These are phyloP conservation scores for Petunia hybrid DNA, from an alignment of 305 asterid species.

Conservation along the genomic window DNA sequence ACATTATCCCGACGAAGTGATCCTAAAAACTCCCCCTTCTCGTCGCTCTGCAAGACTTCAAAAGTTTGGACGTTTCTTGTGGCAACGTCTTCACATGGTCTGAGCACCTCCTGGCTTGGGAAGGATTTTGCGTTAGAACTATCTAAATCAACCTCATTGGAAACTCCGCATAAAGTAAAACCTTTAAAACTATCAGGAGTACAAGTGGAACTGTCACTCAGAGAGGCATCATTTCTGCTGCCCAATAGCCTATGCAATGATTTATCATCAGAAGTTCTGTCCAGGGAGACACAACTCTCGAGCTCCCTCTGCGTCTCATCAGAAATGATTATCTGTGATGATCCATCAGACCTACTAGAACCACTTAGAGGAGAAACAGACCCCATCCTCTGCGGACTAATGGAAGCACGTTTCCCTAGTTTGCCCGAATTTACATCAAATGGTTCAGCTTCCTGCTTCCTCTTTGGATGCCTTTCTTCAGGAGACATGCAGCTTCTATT, in stretches of 20 bases:
- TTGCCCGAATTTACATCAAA: conserved; percentile 21
- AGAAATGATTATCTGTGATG: conserved; percentile 29
- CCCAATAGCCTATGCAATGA: conserved; percentile 23
- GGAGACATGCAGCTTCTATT: conserved; percentile 34
- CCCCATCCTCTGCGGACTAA: conserved; percentile 34
- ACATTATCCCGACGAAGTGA: conserved; percentile 16
- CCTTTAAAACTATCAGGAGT: conserved; percentile 14
- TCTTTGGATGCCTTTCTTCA: conserved; percentile 37
- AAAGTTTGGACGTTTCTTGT: conserved; percentile 8
- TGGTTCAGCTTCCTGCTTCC: conserved; percentile 36
- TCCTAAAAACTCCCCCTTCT: conserved; percentile 7
- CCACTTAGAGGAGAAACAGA: conserved; percentile 33
- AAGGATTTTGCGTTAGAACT: conserved; percentile 22
- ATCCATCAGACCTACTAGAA: conserved; percentile 28
- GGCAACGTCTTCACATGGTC: not conserved
- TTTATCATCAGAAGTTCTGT: conserved; percentile 24
- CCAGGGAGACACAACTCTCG: conserved; percentile 4
- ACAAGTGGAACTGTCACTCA: not conserved
- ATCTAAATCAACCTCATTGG: conserved; percentile 19
- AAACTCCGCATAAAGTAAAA: not conserved
- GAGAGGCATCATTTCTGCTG: conserved; percentile 12
- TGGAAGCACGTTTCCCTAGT: conserved; percentile 40
- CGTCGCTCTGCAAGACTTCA: conserved; percentile 25
- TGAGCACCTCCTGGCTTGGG: conserved; percentile 16
- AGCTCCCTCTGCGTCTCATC: conserved; percentile 31